Evolutionary conservation across 1,284 basidiomycete species (phyloP), one percentile per base, ranked within the genome.

Genomic region (Exobasidium cylindrosporum): DNA sequence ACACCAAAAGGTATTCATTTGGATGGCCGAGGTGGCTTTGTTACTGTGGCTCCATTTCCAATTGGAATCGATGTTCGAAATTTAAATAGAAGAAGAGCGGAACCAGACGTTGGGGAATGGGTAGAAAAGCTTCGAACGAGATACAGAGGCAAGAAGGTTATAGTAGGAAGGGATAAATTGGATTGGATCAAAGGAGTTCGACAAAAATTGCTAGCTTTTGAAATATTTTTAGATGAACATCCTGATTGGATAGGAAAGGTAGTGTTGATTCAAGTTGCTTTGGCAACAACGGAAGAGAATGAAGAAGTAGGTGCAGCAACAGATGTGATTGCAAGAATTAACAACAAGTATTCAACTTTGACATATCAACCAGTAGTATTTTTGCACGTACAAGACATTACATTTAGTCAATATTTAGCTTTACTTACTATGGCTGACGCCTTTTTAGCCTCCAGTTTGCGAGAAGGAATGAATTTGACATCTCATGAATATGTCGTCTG

Each of bases 301-400:
- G 88, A 90, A 71, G 79, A 86, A 3, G 87, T 88, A 2, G 88
- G 87, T 4, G 86, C 86, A 59, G 89, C 91, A 2, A 85, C 87
- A 4, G 89, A 91, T 66, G 84, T 88, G 17, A 88, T 93, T 31
- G 86, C 90, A 4, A 86, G 88, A 54, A 87, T 93, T 82, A 93
- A 92, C 80, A 87, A 88, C 21, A 84, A 86, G 13, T 92, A 89
- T 82, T 89, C 88, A 21, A 88, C 87, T 0, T 83, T 92, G 62
- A 91, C 90, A 0, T 93, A 92, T 77, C 89, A 91, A 77, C 91
- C 91, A 3, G 86, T 92, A 55, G 88, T 93, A 21, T 92, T 93
- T 82, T 80, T 93, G 55, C 91, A 92, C 74, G 91, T 89, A 0
- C 88, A 90, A 70, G 91, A 92, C 72, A 83, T 93, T 63, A 92